Evolutionary conservation across 257 asterid genomes (phyloP).

Genomic region (Leptodermis oblonga): DNA sequence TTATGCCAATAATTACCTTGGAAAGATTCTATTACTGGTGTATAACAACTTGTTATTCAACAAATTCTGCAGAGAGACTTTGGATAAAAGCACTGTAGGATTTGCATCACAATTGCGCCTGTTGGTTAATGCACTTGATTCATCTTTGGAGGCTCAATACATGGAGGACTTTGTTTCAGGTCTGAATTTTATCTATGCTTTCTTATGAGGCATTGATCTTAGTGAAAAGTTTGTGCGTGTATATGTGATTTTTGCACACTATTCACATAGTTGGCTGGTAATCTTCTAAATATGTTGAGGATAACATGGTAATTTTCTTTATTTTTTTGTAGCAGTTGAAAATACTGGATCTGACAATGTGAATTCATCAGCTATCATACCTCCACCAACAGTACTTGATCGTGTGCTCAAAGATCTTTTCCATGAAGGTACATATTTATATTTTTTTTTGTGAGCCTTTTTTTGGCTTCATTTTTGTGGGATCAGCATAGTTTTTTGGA

Average conservation of each 20-base stretch:
- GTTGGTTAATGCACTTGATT: slow-evolving; percentile 62
- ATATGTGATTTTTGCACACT: not conserved
- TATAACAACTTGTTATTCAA: slow-evolving; percentile 10
- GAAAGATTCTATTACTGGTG: slow-evolving; percentile 9
- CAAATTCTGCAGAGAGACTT: slow-evolving; percentile 42
- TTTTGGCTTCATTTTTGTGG: slow-evolving; percentile 10
- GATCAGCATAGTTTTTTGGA: not conserved
- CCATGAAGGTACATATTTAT: slow-evolving; percentile 49
- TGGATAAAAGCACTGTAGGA: slow-evolving; percentile 55
- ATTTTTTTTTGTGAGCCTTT: not conserved
- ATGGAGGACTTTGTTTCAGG: slow-evolving; percentile 92
- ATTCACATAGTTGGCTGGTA: not conserved
- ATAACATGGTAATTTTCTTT: not conserved
- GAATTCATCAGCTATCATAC: slow-evolving; percentile 71
- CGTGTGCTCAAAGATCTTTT: slow-evolving; percentile 91
- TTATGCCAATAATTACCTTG: slow-evolving; percentile 3
- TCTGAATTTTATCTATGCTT: slow-evolving; percentile 19
- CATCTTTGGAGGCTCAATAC: slow-evolving; percentile 64
- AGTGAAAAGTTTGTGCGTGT: not conserved
- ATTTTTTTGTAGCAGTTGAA: slow-evolving; percentile 39
- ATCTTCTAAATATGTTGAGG: not conserved
- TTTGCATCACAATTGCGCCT: slow-evolving; percentile 79
- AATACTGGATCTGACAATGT: slow-evolving; percentile 53
- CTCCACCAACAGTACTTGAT: slow-evolving; percentile 94
- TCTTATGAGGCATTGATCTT: slow-evolving; percentile 5